Conservation (phyloP, 1,139 yeast genomes). For the Schwanniomyces etchellsii region DNA sequence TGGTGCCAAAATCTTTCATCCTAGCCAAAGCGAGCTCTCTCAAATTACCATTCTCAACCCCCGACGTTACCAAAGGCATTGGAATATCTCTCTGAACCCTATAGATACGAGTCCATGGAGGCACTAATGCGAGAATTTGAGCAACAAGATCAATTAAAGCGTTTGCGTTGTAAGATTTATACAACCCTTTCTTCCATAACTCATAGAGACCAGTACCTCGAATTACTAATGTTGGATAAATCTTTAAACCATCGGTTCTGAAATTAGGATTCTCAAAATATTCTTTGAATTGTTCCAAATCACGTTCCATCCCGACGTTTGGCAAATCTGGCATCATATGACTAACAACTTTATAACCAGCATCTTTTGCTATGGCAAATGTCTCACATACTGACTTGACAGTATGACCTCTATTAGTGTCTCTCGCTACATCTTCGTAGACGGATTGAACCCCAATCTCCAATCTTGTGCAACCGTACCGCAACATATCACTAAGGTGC, state of each 20-base stretch:
- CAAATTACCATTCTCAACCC: constrained; percentile 96
- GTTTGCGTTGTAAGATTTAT: constrained; percentile 91
- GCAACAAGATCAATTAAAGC: constrained; percentile 93
- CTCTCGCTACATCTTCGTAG: constrained; percentile 97
- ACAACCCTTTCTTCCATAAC: constrained; percentile 93
- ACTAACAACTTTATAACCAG: constrained; percentile 95
- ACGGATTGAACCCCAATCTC: constrained; percentile 98
- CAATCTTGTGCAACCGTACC: constrained; percentile 93
- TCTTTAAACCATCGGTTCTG: constrained; percentile 93
- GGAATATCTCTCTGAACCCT: constrained; percentile 99
- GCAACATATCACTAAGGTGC: constrained; percentile 90
- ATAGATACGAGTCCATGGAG: constrained; percentile 99
- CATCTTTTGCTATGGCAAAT: constrained; percentile 91
- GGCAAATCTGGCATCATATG: constrained; percentile 99
- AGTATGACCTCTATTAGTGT: constrained; percentile 97
- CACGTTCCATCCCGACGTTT: constrained; percentile 98
- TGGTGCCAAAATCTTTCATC: constrained; percentile 96
- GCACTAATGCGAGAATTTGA: constrained; percentile 88
- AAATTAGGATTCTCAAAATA: constrained; percentile 96
- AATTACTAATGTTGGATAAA: constrained; percentile 93
- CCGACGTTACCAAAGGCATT: constrained; percentile 97
- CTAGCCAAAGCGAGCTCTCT: constrained; percentile 94
- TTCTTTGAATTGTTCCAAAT: constrained; percentile 89
- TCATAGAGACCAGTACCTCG: constrained; percentile 97
- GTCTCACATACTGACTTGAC: constrained; percentile 96